Percentiles rank a stretch among this genome's conserved stretches.
These are phyloP conservation scores for Cicer yamashitae DNA, from an alignment of 306 rosid species.

Conservation along the genomic window DNA sequence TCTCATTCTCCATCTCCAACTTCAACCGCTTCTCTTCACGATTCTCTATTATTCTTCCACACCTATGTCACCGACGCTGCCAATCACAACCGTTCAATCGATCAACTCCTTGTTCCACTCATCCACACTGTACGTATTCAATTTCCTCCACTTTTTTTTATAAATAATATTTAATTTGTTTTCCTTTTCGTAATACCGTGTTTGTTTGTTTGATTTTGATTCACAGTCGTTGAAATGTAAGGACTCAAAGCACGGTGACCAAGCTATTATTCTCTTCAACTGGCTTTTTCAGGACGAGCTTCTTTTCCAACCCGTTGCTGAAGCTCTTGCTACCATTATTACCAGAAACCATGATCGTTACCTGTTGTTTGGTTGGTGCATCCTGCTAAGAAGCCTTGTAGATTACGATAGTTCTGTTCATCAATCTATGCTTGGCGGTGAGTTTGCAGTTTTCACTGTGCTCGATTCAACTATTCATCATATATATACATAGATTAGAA, in stretches of 20 bases:
- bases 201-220: neutral
- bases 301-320: constrained; percentile 58
- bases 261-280: constrained; percentile 67
- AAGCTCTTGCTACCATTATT: constrained; percentile 61
- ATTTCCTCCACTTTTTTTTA: neutral
- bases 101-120: constrained; percentile 70
- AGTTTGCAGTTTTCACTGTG: neutral
- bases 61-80: constrained; percentile 67
- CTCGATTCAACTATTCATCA: neutral
- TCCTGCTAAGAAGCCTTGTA: constrained; percentile 65
- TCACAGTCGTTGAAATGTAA: constrained; percentile 67
- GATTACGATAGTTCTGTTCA: constrained; percentile 57
- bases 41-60: constrained; percentile 80
- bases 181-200: neutral
- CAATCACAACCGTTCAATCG: constrained; percentile 30
- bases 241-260: constrained; percentile 69
- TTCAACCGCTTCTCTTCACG: constrained; percentile 61
- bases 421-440: constrained; percentile 64
- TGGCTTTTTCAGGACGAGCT: constrained; percentile 83
- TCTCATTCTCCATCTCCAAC: constrained; percentile 41
- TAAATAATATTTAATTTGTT: neutral
- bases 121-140: constrained; percentile 72
- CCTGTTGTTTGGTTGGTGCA: constrained; percentile 83
- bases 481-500: neutral
- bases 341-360: constrained; percentile 68